Evolutionary conservation across 2,329 filamentous ascomycete species (phyloP).

Genomic region (Venturia nashicola): DNA sequence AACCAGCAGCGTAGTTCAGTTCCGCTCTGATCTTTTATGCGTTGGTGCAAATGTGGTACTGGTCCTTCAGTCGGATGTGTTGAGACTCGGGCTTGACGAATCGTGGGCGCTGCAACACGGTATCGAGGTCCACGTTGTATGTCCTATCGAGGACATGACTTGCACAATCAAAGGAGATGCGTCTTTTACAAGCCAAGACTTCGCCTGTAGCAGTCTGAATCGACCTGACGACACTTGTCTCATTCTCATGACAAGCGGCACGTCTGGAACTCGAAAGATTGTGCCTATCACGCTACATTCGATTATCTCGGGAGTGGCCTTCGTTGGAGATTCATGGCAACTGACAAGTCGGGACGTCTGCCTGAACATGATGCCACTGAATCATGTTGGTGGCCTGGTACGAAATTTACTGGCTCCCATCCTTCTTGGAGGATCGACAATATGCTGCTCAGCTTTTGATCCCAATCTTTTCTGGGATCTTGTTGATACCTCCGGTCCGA

Average conservation of each 20-base stretch:
- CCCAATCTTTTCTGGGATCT: constrained; percentile 45
- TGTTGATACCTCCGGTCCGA: constrained; percentile 34
- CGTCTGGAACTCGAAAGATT: constrained; percentile 46
- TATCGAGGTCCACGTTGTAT: constrained; percentile 29
- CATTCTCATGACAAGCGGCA: constrained; percentile 46
- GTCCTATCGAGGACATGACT: constrained; percentile 25
- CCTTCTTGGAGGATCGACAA: constrained; percentile 40
- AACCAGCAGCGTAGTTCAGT: constrained; percentile 36
- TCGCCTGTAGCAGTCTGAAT: constrained; percentile 23
- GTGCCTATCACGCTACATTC: constrained; percentile 41
- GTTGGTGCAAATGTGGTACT: constrained; percentile 35
- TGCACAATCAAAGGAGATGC: constrained; percentile 20
- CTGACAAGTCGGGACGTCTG: constrained; percentile 36
- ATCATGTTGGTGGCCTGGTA: constrained; percentile 41
- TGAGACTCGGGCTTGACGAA: constrained; percentile 27
- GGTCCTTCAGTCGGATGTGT: constrained; percentile 29
- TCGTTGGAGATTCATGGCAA: constrained; percentile 43
- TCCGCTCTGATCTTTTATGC: constrained; percentile 38
- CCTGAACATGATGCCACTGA: constrained; percentile 48
- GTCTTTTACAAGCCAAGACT: neutral
- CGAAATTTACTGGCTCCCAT: constrained; percentile 44
- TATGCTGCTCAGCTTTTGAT: constrained; percentile 43
- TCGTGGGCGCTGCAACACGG: constrained; percentile 21
- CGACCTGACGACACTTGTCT: constrained; percentile 35
- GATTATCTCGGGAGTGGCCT: constrained; percentile 38